Evolutionary conservation across 768 basidiomycete species (phyloP).

Genomic region (Trametes meyenii): DNA sequence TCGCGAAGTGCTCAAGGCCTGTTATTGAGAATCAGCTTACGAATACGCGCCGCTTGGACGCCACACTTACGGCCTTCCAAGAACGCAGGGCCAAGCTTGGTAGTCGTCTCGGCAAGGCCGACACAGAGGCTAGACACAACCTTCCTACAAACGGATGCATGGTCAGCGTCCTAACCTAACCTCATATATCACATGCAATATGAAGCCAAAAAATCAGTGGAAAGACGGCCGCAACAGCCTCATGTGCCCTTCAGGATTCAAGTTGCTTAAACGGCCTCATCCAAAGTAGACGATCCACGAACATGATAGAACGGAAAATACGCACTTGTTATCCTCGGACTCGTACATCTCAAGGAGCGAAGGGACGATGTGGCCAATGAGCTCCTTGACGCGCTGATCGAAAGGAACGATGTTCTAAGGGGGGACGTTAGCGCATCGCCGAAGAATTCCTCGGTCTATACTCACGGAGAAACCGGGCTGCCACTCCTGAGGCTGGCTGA

Average conservation of each 20-base stretch:
- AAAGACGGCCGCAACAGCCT: conserved; percentile 47
- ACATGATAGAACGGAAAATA: background rate
- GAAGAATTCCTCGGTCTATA: conserved; percentile 10
- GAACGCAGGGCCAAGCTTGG: conserved; percentile 87
- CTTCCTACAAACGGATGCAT: conserved; percentile 50
- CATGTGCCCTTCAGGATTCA: conserved; percentile 61
- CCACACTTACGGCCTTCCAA: conserved; percentile 69
- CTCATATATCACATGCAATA: conserved; percentile 11
- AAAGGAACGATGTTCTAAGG: conserved; percentile 45
- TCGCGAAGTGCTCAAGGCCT: conserved; percentile 81
- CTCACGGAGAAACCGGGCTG: conserved; percentile 70
- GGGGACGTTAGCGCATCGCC: background rate
- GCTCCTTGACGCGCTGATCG: conserved; percentile 71
- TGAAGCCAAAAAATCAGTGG: conserved; percentile 38
- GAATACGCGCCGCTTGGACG: background rate
- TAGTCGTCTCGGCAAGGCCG: conserved; percentile 89
- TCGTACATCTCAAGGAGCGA: conserved; percentile 88
- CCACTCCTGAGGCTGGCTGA: conserved; percentile 85
- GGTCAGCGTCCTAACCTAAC: conserved; percentile 25
- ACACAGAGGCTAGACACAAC: conserved; percentile 89
- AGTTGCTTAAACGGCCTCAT: conserved; percentile 71
- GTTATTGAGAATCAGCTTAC: background rate
- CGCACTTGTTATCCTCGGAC: conserved; percentile 93
- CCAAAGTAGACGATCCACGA: conserved; percentile 45
- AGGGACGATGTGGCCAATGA: conserved; percentile 74